Evolutionary conservation across 257 asterid species (phyloP).

Genomic region (Ballota nigra): DNA sequence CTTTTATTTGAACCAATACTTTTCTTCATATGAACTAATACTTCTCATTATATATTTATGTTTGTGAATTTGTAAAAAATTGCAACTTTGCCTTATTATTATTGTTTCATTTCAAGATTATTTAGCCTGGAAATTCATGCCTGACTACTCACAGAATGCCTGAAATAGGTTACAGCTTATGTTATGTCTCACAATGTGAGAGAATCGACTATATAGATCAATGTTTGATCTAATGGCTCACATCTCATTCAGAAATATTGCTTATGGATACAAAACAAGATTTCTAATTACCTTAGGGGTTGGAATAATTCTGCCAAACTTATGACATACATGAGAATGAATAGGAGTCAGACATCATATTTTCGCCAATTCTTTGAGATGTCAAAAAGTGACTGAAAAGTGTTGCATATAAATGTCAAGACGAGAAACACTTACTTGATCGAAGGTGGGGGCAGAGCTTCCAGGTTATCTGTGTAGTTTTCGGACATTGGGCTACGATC

Average conservation of each 20-base stretch:
- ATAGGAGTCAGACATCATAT: not conserved
- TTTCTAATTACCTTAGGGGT: not conserved
- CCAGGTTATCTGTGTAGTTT: conserved; percentile 74
- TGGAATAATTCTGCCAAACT: not conserved
- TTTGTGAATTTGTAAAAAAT: too few relatives aligned
- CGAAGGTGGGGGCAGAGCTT: conserved; percentile 66
- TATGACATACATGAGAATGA: not conserved
- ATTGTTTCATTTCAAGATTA: too few relatives aligned
- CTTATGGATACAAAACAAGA: not conserved
- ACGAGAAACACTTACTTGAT: conserved; percentile 46
- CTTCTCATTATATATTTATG: not conserved
- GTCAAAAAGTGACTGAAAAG: not conserved
- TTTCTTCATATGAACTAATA: not conserved
- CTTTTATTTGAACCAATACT: not conserved
- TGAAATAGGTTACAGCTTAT: not conserved
- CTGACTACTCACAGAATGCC: too few relatives aligned
- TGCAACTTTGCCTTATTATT: too few relatives aligned
- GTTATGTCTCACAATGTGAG: not conserved
- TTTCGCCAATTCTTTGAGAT: not conserved
- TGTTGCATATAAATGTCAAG: too few relatives aligned
- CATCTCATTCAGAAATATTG: too few relatives aligned
- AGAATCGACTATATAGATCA: not conserved
- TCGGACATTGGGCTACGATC: conserved; percentile 97
- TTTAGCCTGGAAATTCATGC: too few relatives aligned
- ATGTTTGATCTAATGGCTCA: too few relatives aligned